Evolutionary conservation across 805 yeast genomes (phyloP), one percentile per base, ranked within the genome.

Genomic region (Suhomyces pyralidae): DNA sequence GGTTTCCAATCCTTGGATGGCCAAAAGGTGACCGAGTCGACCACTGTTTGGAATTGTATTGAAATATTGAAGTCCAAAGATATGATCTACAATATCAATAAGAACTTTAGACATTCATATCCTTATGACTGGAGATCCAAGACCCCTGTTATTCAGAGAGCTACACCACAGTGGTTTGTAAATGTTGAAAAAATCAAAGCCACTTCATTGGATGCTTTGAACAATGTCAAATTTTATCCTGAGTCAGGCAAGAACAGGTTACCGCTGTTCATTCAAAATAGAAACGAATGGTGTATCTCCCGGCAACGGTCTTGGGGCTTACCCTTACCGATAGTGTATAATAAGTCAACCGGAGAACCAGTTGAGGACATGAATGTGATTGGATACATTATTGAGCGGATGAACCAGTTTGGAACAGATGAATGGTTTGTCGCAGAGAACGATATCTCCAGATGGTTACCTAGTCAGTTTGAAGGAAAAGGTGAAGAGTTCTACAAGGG

Each of bases 51-150:
- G 57, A 77, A 79, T 52, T 96, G 90, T 1, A 71, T 91, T 7
- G 79, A 77, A 12, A 57, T 76, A 14, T 68, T 90, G 42, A 50
- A 68, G 1, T 68, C 69, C 0, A 54, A 68, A 1, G 67, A 70
- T 1, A 80, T 86, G 79, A 58, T 86, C 1, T 77, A 76, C 55
- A 63, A 76, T n/a, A 58, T 77, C 1, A 75, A 84, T 51, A 69
- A 71, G 36, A 71, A 76, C 34, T 86, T 85, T 63, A 70, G 66
- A 9, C 99, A 94, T 69, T 89, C 93, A 2, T 93, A 93, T 61
- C 98, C 99, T 0, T 91, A 90, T 64, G 99, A 94, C 66, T 94
- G 99, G 99, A 81, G 99, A 60, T 89, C 96, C 2, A 92, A 92
- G 64, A 87, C 86, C 43, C 99, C 99, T 0, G 91, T 94, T n/a